A percentile compares a stretch with the other conserved stretches of the same genome.
Conservation (phyloP, 306 rosid species). For the Rosa multiflora region DNA sequence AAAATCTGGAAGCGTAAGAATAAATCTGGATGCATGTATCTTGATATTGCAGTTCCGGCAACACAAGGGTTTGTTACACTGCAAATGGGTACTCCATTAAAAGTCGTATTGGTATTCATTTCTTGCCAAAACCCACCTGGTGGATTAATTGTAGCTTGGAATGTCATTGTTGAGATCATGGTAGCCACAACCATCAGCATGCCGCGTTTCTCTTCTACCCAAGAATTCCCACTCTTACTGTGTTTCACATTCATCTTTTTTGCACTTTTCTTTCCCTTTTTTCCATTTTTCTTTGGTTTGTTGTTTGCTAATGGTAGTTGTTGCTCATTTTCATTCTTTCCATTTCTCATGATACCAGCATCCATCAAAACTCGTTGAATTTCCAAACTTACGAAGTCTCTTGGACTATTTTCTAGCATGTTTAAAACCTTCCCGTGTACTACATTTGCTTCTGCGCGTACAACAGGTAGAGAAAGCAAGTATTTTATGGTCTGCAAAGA, state of each 20-base stretch:
- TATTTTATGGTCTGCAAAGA: background rate
- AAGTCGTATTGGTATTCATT: too few relatives aligned
- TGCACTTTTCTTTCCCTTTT: background rate
- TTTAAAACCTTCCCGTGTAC: background rate
- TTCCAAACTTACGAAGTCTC: background rate
- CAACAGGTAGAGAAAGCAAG: background rate
- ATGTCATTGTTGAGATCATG: too few relatives aligned
- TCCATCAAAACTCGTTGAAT: background rate
- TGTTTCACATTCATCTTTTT: too few relatives aligned
- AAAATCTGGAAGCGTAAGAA: fast-evolving
- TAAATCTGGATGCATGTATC: background rate
- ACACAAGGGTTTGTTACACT: background rate
- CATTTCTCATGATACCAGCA: background rate
- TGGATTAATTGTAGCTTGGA: too few relatives aligned
- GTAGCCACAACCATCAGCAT: too few relatives aligned
- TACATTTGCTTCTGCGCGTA: background rate
- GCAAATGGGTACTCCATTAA: background rate
- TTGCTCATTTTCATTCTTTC: background rate
- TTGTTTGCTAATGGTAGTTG: background rate
- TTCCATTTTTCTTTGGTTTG: background rate
- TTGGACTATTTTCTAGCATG: background rate
- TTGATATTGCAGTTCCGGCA: background rate
- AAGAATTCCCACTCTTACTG: background rate
- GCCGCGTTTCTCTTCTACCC: constrained; percentile 16
- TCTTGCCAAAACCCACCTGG: too few relatives aligned